phyloP scores from a whole-genome alignment of 2,329 filamentous ascomycete genomes.

The Hypoxylon sp. region DNA sequence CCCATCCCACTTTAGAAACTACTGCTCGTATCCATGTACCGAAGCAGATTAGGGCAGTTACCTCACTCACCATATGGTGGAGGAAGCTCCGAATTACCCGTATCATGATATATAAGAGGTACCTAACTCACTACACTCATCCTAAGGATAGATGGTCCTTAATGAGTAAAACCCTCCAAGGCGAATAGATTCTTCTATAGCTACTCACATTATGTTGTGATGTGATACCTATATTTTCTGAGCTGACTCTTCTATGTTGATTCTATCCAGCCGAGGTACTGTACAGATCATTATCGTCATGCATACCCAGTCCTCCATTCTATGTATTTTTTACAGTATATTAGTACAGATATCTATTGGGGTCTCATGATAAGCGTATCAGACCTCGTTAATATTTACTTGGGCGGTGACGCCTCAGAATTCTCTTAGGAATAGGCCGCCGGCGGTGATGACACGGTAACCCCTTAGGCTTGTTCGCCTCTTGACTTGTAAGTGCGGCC shows the following conservation, averaged over 20 bases:
- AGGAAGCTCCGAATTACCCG: slow-evolving; percentile 8
- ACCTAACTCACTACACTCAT: too few species aligned
- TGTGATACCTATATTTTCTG: not conserved
- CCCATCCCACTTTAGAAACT: slow-evolving; percentile 17
- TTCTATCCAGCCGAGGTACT: slow-evolving; percentile 14
- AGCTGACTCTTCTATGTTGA: slow-evolving; percentile 22
- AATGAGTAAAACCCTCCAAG: not conserved
- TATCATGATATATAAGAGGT: not conserved
- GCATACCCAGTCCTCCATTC: not conserved
- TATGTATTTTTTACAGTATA: slow-evolving; percentile 4
- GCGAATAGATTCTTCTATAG: too few species aligned
- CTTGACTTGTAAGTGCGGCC: not conserved
- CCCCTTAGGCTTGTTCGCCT: not conserved
- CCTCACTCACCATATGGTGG: not conserved
- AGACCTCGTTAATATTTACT: not conserved
- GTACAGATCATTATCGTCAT: slow-evolving; percentile 19
- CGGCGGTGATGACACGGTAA: not conserved
- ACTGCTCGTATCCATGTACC: slow-evolving; percentile 11
- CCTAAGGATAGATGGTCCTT: too few species aligned
- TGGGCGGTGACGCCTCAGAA: not conserved
- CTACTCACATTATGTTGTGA: too few species aligned
- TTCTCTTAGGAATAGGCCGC: not conserved
- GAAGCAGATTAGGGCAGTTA: slow-evolving; percentile 21
- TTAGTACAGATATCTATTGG: not conserved
- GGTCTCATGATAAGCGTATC: not conserved